Conservation (phyloP, 352 stramenopile species). For the Phytophthora fragariaefolia region DNA sequence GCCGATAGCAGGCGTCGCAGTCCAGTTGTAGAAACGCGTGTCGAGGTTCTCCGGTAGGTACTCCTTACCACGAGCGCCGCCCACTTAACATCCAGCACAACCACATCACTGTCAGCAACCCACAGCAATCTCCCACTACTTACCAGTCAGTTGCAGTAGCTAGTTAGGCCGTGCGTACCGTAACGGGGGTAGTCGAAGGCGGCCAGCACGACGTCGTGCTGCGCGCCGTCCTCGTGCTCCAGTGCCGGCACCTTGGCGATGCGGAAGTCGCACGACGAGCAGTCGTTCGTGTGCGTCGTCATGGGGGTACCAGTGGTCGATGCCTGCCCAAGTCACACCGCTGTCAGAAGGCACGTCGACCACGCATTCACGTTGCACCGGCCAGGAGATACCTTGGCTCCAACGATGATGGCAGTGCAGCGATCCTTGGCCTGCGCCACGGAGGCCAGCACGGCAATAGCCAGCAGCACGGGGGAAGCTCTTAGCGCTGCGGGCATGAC, state of each 20-base stretch:
- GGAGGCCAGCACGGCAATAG: constrained; percentile 26
- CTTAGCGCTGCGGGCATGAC: constrained; percentile 15
- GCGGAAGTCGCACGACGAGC: constrained; percentile 84
- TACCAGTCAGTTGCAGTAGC: not conserved
- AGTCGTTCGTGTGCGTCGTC: constrained; percentile 88
- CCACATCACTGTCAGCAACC: not conserved
- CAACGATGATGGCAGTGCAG: constrained; percentile 84
- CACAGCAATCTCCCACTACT: not conserved
- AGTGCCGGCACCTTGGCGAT: constrained; percentile 78
- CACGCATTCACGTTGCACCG: constrained; percentile 9
- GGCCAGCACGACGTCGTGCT: constrained; percentile 67
- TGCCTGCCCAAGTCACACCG: constrained; percentile 42
- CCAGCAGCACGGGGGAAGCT: constrained; percentile 11
- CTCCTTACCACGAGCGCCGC: constrained; percentile 57
- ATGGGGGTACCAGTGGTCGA: constrained; percentile 73
- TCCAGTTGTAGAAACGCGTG: constrained; percentile 75
- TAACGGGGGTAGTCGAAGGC: constrained; percentile 79
- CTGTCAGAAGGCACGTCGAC: too few relatives aligned
- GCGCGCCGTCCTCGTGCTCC: constrained; percentile 44
- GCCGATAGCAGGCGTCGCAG: constrained; percentile 60
- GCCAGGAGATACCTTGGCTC: constrained; percentile 77
- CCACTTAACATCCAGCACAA: constrained; percentile 45
- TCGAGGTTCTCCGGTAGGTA: constrained; percentile 75
- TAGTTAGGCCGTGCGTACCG: constrained; percentile 42
- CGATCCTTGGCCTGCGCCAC: constrained; percentile 51